Evolutionary conservation across 352 stramenopile species (phyloP).

Genomic region (Thraustochytrium sp.): DNA sequence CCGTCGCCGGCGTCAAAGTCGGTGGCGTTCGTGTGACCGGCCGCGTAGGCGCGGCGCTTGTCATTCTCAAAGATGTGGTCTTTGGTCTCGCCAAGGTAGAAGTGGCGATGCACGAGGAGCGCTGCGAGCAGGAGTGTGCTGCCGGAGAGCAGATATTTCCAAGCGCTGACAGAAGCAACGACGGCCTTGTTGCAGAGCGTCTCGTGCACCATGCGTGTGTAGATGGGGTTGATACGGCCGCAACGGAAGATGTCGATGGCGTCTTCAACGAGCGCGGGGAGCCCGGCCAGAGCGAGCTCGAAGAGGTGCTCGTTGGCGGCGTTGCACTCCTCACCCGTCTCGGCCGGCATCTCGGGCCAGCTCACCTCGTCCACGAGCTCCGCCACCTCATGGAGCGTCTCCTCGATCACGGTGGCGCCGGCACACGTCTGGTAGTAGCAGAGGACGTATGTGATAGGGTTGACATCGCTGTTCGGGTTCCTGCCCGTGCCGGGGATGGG

Average conservation of each 20-base stretch:
- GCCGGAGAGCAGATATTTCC: neutral
- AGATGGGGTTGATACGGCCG: neutral
- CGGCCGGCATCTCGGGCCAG: neutral
- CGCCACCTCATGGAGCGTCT: neutral
- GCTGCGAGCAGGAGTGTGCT: neutral
- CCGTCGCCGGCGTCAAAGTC: neutral
- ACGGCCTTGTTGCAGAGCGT: neutral
- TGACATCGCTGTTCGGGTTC: neutral
- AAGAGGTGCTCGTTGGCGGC: neutral
- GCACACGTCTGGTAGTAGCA: constrained; percentile 26
- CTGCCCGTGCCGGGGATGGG: neutral
- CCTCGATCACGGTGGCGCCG: neutral
- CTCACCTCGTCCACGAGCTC: neutral
- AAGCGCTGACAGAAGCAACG: neutral
- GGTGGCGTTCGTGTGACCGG: neutral
- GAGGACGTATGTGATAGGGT: neutral
- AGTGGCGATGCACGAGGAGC: neutral
- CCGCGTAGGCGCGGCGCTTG: neutral
- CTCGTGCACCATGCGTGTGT: neutral
- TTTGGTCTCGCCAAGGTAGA: constrained; percentile 12
- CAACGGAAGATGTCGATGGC: neutral
- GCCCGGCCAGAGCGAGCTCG: neutral
- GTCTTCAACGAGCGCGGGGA: neutral
- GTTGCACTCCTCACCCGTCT: neutral
- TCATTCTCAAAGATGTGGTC: neutral